phyloP scores from a whole-genome alignment of 108 stramenopile species.

The Cyclotella sp. region DNA sequence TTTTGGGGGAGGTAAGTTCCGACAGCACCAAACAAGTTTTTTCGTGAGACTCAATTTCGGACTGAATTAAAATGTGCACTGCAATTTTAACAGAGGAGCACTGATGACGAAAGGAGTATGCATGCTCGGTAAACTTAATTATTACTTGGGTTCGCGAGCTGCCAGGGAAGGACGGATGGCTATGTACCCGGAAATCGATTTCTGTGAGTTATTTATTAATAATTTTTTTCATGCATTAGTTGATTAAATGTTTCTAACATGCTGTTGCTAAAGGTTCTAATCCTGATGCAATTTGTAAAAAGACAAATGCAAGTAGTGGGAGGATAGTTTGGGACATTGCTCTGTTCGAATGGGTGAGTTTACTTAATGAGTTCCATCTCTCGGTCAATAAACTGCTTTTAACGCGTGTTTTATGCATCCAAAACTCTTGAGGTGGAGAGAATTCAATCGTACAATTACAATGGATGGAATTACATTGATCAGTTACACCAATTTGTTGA shows the following conservation, averaged over 20 bases:
- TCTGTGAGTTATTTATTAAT: conserved; percentile 16
- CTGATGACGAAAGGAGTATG: conserved; percentile 23
- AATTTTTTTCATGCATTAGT: neutral
- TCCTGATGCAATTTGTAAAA: neutral
- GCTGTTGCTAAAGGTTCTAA: neutral
- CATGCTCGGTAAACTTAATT: conserved; percentile 28
- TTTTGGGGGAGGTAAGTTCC: conserved; percentile 4
- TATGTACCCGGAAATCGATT: conserved; percentile 23
- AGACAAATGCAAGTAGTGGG: neutral
- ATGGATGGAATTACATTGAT: conserved; percentile 24
- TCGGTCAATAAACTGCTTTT: neutral
- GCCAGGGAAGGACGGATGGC: conserved; percentile 6
- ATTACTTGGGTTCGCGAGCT: conserved; percentile 19
- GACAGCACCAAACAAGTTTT: neutral
- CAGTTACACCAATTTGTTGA: conserved; percentile 30
- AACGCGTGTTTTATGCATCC: neutral
- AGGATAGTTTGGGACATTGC: conserved; percentile 16
- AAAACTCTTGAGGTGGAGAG: conserved; percentile 6
- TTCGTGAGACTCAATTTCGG: neutral
- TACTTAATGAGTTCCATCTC: neutral
- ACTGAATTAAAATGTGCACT: neutral
- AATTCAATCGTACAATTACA: conserved; percentile 19
- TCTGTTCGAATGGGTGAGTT: conserved; percentile 24
- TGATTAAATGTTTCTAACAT: neutral
- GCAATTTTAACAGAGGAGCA: neutral